Percentiles rank a stretch among this genome's conserved stretches.
These are phyloP conservation scores for Populus alba DNA, from an alignment of 345 rosid genomes.

Conservation along the genomic window DNA sequence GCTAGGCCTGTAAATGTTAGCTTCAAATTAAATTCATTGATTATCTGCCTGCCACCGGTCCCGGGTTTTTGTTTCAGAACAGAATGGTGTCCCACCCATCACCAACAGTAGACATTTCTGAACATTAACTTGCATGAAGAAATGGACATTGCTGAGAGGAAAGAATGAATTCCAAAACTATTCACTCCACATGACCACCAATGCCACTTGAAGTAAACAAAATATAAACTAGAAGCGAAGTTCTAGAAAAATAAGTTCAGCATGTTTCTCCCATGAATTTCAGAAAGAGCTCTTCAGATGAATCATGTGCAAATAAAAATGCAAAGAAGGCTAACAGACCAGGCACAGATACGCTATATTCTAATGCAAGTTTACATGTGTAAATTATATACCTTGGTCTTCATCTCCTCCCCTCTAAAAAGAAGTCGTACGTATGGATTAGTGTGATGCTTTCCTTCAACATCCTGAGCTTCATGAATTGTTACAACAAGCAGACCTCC, in stretches of 20 bases:
- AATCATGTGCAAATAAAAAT: background rate
- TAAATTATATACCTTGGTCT: conserved; percentile 57
- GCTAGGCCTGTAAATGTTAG: background rate
- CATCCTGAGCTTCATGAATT: conserved; percentile 79
- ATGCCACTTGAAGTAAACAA: background rate
- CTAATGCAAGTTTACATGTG: background rate
- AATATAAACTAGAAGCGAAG: background rate
- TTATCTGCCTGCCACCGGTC: too few relatives aligned
- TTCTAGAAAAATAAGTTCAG: background rate
- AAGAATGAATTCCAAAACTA: background rate
- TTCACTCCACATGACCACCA: background rate
- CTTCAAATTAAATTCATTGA: background rate
- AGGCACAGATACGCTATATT: background rate
- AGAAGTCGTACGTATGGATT: conserved; percentile 70
- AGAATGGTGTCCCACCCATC: background rate
- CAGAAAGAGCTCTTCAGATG: background rate
- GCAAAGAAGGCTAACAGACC: background rate
- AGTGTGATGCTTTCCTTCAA: conserved; percentile 92
- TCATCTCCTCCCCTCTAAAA: conserved; percentile 78
- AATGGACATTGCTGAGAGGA: background rate
- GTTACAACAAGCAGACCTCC: conserved; percentile 86
- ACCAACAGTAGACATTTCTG: background rate
- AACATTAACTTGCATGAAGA: background rate
- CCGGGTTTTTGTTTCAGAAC: too few relatives aligned
- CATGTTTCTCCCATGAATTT: background rate